phyloP scores from a whole-genome alignment of 1,284 basidiomycete genomes.

The Paramarasmius palmivorus region DNA sequence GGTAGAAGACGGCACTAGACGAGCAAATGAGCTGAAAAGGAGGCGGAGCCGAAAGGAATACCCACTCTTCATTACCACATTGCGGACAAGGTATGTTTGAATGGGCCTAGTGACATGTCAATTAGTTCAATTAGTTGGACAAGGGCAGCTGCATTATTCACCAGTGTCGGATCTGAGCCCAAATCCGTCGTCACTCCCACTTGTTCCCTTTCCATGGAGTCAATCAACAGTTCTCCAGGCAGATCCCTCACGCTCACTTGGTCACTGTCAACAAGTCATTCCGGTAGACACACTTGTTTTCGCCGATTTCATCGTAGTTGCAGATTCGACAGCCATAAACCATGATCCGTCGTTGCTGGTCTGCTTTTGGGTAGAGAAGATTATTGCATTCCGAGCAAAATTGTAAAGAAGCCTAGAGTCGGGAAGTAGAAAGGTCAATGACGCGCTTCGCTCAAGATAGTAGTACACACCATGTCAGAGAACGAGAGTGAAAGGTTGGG shows the following conservation, averaged over 20 bases:
- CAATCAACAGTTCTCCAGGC: neutral
- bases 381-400: slow-evolving; percentile 95
- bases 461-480: neutral
- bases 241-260: slow-evolving; percentile 61
- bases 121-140: slow-evolving; percentile 4
- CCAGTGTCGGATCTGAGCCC: slow-evolving; percentile 89
- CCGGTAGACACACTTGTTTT: slow-evolving; percentile 88
- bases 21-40: slow-evolving; percentile 9
- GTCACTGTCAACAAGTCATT: slow-evolving; percentile 94
- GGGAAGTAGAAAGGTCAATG: neutral
- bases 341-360: slow-evolving; percentile 84
- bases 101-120: slow-evolving; percentile 53
- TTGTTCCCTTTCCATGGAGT: slow-evolving; percentile 69
- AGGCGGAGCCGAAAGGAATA: slow-evolving; percentile 13
- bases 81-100: slow-evolving; percentile 70
- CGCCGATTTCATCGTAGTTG: slow-evolving; percentile 82
- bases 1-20: slow-evolving; percentile 83
- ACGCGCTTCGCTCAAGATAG: neutral
- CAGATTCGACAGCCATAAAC: slow-evolving; percentile 95
- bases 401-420: slow-evolving; percentile 68
- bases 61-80: slow-evolving; percentile 75
- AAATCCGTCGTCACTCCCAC: slow-evolving; percentile 90
- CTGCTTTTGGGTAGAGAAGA: slow-evolving; percentile 90
- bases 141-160: slow-evolving; percentile 32
- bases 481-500: neutral